phyloP scores from a whole-genome alignment of 1,139 yeast species.

The Blastobotrys serpentis region DNA sequence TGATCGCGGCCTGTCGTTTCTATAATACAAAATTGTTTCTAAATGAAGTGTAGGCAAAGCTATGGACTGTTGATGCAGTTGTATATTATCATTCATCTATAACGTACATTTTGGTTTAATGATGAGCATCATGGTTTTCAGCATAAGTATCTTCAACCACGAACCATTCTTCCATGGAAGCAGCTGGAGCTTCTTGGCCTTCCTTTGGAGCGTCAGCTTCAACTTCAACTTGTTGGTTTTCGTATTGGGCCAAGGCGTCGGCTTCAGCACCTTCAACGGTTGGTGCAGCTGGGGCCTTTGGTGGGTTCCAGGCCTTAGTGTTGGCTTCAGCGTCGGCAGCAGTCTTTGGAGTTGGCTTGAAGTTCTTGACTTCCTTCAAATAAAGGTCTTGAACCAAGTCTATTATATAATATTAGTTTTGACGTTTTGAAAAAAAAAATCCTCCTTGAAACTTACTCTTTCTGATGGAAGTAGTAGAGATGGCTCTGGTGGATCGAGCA shows the following conservation, averaged over 20 bases:
- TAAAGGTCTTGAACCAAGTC: constrained; percentile 84
- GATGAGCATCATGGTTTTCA: constrained; percentile 50
- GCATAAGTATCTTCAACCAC: constrained; percentile 52
- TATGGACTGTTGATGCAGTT: constrained; percentile 10
- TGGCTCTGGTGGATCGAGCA: constrained; percentile 24
- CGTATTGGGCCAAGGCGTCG: constrained; percentile 74
- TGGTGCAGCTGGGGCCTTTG: constrained; percentile 72
- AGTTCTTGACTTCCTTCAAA: constrained; percentile 79
- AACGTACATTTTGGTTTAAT: constrained; percentile 35
- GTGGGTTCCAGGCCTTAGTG: constrained; percentile 79
- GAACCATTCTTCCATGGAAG: constrained; percentile 49
- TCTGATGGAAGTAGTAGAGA: constrained; percentile 26
- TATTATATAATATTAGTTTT: too few species aligned
- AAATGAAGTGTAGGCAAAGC: too few species aligned
- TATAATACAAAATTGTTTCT: too few species aligned
- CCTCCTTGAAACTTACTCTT: constrained; percentile 17
- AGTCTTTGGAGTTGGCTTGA: constrained; percentile 77
- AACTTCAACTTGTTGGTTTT: constrained; percentile 73
- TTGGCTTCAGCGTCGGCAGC: constrained; percentile 74
- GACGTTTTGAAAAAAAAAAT: too few species aligned
- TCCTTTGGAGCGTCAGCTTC: constrained; percentile 46
- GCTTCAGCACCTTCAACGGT: constrained; percentile 68
- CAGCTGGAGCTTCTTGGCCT: constrained; percentile 45
- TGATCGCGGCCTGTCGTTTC: too few species aligned
- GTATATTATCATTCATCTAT: constrained; percentile 9